phyloP scores from a whole-genome alignment of 2,329 filamentous ascomycete genomes.

The Pestalotiopsis fici region DNA sequence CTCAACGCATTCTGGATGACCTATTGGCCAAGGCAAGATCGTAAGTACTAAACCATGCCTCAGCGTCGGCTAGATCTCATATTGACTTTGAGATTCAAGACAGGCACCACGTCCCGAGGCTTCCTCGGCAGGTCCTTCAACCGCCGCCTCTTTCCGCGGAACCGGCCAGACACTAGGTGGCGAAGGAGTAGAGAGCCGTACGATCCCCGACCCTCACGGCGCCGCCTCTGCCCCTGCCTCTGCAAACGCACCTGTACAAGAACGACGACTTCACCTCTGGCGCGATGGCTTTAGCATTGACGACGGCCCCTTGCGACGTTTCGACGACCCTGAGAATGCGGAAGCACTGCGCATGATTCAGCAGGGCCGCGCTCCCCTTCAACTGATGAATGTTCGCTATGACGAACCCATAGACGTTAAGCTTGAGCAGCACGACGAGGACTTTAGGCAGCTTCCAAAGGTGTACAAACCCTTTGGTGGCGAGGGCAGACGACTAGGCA shows the following conservation, averaged over 20 bases:
- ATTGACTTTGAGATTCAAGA: neutral
- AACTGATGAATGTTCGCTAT: slow-evolving; percentile 74
- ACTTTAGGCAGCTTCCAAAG: slow-evolving; percentile 73
- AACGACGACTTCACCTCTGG: slow-evolving; percentile 78
- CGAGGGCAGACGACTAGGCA: slow-evolving; percentile 72
- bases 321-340: slow-evolving; percentile 76
- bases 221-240: slow-evolving; percentile 27
- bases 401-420: slow-evolving; percentile 80
- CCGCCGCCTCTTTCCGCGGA: slow-evolving; percentile 61
- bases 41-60: slow-evolving; percentile 38
- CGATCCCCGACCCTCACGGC: slow-evolving; percentile 61
- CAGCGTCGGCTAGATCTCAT: neutral
- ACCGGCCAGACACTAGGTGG: slow-evolving; percentile 76
- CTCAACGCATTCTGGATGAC: slow-evolving; percentile 60
- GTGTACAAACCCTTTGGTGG: slow-evolving; percentile 77
- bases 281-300: slow-evolving; percentile 83
- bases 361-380: slow-evolving; percentile 72
- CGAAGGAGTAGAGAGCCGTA: slow-evolving; percentile 71
- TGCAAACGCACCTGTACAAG: slow-evolving; percentile 52
- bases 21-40: slow-evolving; percentile 65
- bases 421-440: slow-evolving; percentile 73
- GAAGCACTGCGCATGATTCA: slow-evolving; percentile 75
- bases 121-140: slow-evolving; percentile 49
- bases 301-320: slow-evolving; percentile 75
- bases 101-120: slow-evolving; percentile 3